Percentiles rank a stretch among this genome's conserved stretches.
Evolutionary conservation across 306 rosid genomes (phyloP).

Genomic region (Ammopiptanthus mongolicus): DNA sequence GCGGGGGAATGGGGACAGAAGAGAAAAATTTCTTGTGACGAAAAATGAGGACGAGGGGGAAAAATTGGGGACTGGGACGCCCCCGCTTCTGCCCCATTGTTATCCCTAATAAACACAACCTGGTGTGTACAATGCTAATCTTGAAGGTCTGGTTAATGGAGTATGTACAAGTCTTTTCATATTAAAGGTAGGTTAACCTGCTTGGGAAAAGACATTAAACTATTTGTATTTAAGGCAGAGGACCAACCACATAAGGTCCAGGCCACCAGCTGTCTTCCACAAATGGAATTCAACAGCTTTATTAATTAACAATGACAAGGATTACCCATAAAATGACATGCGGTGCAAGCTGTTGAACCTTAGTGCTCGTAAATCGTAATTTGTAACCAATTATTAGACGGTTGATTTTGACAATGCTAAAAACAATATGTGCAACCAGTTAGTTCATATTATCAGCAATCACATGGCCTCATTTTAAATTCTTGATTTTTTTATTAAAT

Average conservation of each 20-base stretch:
- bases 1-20: too few species aligned
- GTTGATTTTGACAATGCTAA: conserved; percentile 4
- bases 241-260: conserved; percentile 20
- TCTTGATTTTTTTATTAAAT: neutral
- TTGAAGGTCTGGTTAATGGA: neutral
- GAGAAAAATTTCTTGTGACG: too few species aligned
- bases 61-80: too few species aligned
- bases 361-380: neutral
- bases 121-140: neutral
- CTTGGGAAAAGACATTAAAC: neutral
- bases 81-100: too few species aligned
- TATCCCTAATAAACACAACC: neutral
- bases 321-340: neutral
- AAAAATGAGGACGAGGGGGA: too few species aligned
- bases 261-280: conserved; percentile 26
- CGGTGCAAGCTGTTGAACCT: neutral
- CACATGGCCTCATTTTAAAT: conserved; percentile 21
- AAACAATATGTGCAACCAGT: neutral
- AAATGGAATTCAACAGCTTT: neutral
- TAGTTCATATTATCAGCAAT: neutral
- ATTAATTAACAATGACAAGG: conserved; percentile 12
- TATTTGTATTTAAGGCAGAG: conserved; percentile 11
- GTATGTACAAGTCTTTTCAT: neutral
- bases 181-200: conserved; percentile 20
- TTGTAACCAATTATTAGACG: neutral